Evolutionary conservation across 2,329 filamentous ascomycete species (phyloP), one percentile per base, ranked within the genome.

Genomic region (Penicillium sclerotigenum): DNA sequence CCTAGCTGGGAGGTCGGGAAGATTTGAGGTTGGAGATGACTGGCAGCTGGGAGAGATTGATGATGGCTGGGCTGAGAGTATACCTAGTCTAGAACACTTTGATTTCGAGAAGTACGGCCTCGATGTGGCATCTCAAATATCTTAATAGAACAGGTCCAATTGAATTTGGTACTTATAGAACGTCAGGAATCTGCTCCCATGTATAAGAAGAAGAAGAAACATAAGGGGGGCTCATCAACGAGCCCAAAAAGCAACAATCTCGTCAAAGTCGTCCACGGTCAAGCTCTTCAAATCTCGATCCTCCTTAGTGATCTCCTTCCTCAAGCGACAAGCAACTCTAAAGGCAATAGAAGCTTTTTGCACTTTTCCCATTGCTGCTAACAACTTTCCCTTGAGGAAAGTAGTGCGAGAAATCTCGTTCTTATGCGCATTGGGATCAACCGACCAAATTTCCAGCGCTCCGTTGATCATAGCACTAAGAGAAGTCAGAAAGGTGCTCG

Each of bases 81-180:
- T 77, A 33, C 26, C 47, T 0, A 75, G 61, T 52, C 46, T 78
- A 26, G 73, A 76, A 56, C 41, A 71, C 22, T 77, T 77, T 26
- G 62, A 72, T 28, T 77, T 76, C 33, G 65, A 65, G 45, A 73
- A 67, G 46, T 78, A 73, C 42, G 71, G 71, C 11, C 71, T 76
- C 24, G 28, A 63, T 16, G 26, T 45, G 26, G 2, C 8, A 11
- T 29, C 16, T 43, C 2, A 28, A 20, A 14, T 20, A 14, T 10
- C 0, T 14, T 9, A 14, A 29, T 20, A 11, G 10, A 29, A 5
- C 10, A 20, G n/a, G 5, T 29, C 10, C 4, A 20, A 14, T 9
- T 45, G n/a, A 14, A 18, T 18, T 29, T 45, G 10, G n/a, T 18
- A 4, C 8, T 20, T 9, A 16, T 41, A 4, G 2, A 16, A 10